Base-by-base conservation (phyloP, 2,329 filamentous ascomycete genomes). In the Claviceps sorghi region DNA sequence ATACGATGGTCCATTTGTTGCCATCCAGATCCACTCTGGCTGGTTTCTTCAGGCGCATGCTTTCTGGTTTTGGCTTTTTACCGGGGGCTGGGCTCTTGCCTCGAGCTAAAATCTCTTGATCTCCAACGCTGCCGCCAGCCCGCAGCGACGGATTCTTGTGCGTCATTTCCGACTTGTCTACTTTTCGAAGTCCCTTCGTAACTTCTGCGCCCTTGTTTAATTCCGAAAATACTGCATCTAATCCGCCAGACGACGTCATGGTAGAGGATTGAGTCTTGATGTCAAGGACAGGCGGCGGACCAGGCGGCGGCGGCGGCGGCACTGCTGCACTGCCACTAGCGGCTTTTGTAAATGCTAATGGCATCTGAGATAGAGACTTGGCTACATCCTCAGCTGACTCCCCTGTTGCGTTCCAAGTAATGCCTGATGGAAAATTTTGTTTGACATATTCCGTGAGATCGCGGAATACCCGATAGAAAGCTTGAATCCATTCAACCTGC, bases 101-200 rank as follows among this genome's bases (percentile, higher is more conserved):
- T 48, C 87, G 78, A 26, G 72, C 64, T 7, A 76, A 74, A 13
- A 70, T 67, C 42, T 73, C 72, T 54, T 74, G 76, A 22, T 76
- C 78, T 30, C 86, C 76, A 3, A 91, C 87, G 2, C 80, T 77
- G 13, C 86, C 85, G 55, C 75, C 74, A 26, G 86, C 79, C 56
- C 93, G 83, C 53, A 98, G 75, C 10, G 83, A 80, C 15, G 93
- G 93, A 69, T 98, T 98, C 75, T 97, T 97, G 72, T 98, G 93
- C 55, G 93, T 98, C 91, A 96, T 96, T 68, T 97, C 78, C 51
- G 86, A 93, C 64, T 84, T 85, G 71, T 96, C 91, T 49, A 98
- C 93, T 74, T 96, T 98, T 59, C 86, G 85, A 38, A 98, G 76
- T 34, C 86, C 83, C 58, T 87, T 82, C 4, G 93, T 98, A 54